phyloP scores from a whole-genome alignment of 2,329 filamentous ascomycete species.

The Herpomyces periplanetae region DNA sequence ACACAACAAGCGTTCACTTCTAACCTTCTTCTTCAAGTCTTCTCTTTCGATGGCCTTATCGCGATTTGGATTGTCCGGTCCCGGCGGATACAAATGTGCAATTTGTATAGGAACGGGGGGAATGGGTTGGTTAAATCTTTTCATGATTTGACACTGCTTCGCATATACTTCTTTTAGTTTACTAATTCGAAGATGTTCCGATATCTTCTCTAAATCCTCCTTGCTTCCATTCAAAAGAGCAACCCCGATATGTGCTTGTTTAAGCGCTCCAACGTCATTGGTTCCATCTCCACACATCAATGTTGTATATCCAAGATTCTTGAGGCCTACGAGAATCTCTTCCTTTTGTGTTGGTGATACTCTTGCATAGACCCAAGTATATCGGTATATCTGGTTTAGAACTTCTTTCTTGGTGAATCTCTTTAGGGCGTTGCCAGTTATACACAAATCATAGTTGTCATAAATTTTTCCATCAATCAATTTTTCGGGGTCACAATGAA shows the following conservation, averaged over 20 bases:
- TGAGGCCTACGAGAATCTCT: constrained; percentile 78
- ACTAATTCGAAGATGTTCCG: constrained; percentile 63
- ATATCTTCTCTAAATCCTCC: constrained; percentile 61
- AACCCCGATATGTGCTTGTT: constrained; percentile 89
- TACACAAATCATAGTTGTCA: constrained; percentile 53
- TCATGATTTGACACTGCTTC: constrained; percentile 70
- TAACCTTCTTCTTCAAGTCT: constrained; percentile 30
- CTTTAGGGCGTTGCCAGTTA: constrained; percentile 66
- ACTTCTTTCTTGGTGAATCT: constrained; percentile 51
- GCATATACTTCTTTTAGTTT: constrained; percentile 98
- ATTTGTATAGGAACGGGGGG: constrained; percentile 79
- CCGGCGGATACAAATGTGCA: constrained; percentile 70
- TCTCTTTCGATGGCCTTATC: constrained; percentile 64
- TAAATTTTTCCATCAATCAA: constrained; percentile 45
- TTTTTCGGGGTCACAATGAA: constrained; percentile 45
- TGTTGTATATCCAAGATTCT: constrained; percentile 86
- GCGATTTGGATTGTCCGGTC: constrained; percentile 67
- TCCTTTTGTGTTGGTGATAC: constrained; percentile 97
- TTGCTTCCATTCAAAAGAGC: constrained; percentile 76
- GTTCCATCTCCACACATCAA: constrained; percentile 96
- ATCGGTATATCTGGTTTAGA: constrained; percentile 34
- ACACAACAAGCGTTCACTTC: too few relatives aligned
- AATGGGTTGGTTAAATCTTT: constrained; percentile 61
- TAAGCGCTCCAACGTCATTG: constrained; percentile 84
- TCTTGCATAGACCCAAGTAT: constrained; percentile 90